A percentile compares a stretch with the other conserved stretches of the same genome.
Conservation (phyloP, 179 eudicot genomes). For the Patellifolia procumbens region DNA sequence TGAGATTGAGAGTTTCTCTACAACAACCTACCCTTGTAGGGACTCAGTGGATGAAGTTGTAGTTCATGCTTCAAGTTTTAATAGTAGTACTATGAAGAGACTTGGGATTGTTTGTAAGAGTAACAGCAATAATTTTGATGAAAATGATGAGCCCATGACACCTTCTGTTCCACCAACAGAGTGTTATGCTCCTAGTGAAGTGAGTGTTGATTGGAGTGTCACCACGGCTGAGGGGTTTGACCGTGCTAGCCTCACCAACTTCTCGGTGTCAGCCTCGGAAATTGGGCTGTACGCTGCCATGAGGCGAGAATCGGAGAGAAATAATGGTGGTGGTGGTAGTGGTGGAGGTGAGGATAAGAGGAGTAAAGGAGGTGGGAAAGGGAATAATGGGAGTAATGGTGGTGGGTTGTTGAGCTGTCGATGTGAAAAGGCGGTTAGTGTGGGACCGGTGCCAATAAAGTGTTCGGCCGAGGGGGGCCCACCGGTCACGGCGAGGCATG, state of each 20-base stretch:
- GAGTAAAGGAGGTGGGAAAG: constrained; percentile 21
- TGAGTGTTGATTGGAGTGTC: constrained; percentile 89
- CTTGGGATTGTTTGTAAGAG: constrained; percentile 22
- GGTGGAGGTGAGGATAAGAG: constrained; percentile 26
- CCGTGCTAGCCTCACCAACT: constrained; percentile 59
- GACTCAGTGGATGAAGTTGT: constrained; percentile 56
- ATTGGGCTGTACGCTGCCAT: constrained; percentile 37
- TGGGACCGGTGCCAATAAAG: constrained; percentile 62
- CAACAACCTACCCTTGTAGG: constrained; percentile 43
- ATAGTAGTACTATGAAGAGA: constrained; percentile 19
- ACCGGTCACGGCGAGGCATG: constrained; percentile 26
- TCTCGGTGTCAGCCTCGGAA: constrained; percentile 59
- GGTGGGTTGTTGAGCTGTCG: constrained; percentile 61
- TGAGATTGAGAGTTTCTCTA: constrained; percentile 82
- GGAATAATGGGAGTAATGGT: constrained; percentile 21
- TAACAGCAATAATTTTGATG: not conserved
- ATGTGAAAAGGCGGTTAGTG: constrained; percentile 68
- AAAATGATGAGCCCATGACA: constrained; percentile 38
- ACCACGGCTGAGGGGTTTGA: constrained; percentile 86
- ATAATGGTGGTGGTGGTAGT: constrained; percentile 8
- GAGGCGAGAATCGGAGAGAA: constrained; percentile 21
- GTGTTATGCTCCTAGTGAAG: constrained; percentile 89
- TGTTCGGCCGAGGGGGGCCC: constrained; percentile 27
- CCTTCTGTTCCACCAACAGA: constrained; percentile 64
- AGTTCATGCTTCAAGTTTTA: constrained; percentile 19